These are phyloP conservation scores for Phytomonas sp. DNA, from an alignment of 208 protist genomes.

Conservation along the genomic window DNA sequence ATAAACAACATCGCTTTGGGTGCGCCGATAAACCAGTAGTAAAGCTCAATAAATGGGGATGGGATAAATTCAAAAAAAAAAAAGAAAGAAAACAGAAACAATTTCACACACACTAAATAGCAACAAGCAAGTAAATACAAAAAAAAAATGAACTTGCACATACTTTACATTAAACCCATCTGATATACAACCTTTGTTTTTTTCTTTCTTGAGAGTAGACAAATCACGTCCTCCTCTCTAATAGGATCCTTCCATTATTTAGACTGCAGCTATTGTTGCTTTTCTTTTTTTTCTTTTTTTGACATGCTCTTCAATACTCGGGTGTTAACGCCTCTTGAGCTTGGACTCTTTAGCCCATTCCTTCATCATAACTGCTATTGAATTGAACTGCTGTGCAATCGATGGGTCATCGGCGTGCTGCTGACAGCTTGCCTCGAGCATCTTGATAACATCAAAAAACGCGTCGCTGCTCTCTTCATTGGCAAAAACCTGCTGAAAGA, in stretches of 20 bases:
- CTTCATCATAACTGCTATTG: constrained; percentile 86
- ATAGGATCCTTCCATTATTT: not conserved
- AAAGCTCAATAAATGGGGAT: not conserved
- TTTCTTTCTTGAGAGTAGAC: not conserved
- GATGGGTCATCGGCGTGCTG: constrained; percentile 46
- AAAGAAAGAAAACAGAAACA: constrained; percentile 3
- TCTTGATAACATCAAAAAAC: constrained; percentile 89
- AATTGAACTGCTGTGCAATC: constrained; percentile 65
- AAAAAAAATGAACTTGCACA: constrained; percentile 9
- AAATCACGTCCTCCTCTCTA: not conserved
- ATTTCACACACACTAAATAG: constrained; percentile 1
- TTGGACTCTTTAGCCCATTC: constrained; percentile 92
- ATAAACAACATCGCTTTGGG: constrained; percentile 1
- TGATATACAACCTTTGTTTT: not conserved
- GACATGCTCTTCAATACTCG: not conserved
- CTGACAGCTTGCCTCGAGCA: constrained; percentile 86
- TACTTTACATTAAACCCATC: not conserved
- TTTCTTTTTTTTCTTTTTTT: constrained; percentile 7
- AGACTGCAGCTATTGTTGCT: not conserved
- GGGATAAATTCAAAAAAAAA: constrained; percentile 7
- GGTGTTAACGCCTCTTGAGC: constrained; percentile 36
- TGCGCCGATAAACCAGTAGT: not conserved
- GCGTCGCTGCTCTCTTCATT: constrained; percentile 75
- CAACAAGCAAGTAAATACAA: constrained; percentile 5
- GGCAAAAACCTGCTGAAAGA: constrained; percentile 94